These are phyloP conservation scores for Fusarium coicis DNA, from an alignment of 2,329 filamentous ascomycete species.

Conservation along the genomic window DNA sequence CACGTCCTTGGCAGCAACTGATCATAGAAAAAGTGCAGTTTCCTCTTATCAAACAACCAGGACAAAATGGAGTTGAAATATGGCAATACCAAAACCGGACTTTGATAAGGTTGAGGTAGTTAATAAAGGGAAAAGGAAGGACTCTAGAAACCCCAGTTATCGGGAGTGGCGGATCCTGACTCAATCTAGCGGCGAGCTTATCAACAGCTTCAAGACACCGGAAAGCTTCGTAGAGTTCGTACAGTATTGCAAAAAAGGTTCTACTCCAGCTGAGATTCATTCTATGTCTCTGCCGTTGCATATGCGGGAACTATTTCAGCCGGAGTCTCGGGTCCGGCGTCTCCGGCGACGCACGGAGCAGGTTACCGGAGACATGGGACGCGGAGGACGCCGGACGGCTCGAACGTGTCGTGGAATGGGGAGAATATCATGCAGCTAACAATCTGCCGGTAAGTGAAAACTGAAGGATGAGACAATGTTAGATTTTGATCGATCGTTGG, in stretches of 20 bases:
- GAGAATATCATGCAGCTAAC: conserved; percentile 11
- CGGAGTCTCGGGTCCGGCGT: conserved; percentile 35
- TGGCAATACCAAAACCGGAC: background rate
- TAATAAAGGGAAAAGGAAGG: conserved; percentile 1
- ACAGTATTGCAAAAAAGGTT: background rate
- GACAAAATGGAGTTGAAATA: background rate
- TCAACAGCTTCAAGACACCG: conserved; percentile 18
- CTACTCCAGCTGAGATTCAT: background rate
- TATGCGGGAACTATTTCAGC: conserved; percentile 18
- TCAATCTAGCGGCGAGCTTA: conserved; percentile 25
- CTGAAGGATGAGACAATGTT: background rate
- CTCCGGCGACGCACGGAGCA: conserved; percentile 31
- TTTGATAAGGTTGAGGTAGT: background rate
- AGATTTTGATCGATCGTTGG: background rate
- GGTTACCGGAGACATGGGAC: conserved; percentile 23
- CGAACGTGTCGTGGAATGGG: conserved; percentile 33
- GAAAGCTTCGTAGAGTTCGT: conserved; percentile 12
- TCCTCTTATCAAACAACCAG: background rate
- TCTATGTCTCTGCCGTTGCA: background rate
- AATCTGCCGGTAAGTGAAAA: conserved; percentile 4
- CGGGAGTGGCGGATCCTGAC: conserved; percentile 34
- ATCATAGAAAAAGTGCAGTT: background rate
- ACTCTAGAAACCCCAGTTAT: conserved; percentile 28
- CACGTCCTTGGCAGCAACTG: background rate
- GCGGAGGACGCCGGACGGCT: conserved; percentile 28